These are phyloP conservation scores for Curvularia sp. DNA, from an alignment of 2,329 filamentous ascomycete species.

Conservation along the genomic window DNA sequence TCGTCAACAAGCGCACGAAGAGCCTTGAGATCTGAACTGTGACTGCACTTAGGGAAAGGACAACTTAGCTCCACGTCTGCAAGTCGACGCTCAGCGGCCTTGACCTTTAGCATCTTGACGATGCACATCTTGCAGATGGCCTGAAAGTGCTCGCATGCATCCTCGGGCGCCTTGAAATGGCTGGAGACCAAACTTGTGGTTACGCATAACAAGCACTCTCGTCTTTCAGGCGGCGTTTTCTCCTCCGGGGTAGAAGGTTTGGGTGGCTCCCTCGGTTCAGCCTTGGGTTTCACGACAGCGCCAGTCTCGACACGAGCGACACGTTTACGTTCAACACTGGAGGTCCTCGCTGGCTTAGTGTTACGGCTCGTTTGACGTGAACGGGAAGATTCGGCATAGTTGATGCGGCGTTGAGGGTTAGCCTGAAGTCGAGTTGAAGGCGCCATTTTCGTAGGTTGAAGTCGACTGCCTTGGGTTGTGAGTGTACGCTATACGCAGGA, in stretches of 20 bases:
- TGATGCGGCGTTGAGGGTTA: not conserved
- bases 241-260: too few relatives aligned
- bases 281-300: too few relatives aligned
- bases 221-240: not conserved
- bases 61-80: conserved; percentile 25
- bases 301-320: too few relatives aligned
- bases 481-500: not conserved
- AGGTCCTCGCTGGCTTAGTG: too few relatives aligned
- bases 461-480: not conserved
- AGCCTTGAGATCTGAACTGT: conserved; percentile 15
- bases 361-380: not conserved
- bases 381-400: not conserved
- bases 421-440: not conserved
- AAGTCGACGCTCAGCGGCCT: conserved; percentile 24
- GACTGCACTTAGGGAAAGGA: conserved; percentile 23
- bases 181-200: too few relatives aligned
- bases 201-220: conserved; percentile 33
- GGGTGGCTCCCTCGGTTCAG: too few relatives aligned
- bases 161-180: conserved; percentile 18
- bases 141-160: conserved; percentile 32
- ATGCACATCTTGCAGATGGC: conserved; percentile 32
- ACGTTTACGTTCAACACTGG: too few relatives aligned
- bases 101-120: conserved; percentile 27
- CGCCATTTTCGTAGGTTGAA: not conserved
- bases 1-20: conserved; percentile 21